Conservation (phyloP, 2,329 filamentous ascomycete genomes). For the Fusarium irregulare region DNA sequence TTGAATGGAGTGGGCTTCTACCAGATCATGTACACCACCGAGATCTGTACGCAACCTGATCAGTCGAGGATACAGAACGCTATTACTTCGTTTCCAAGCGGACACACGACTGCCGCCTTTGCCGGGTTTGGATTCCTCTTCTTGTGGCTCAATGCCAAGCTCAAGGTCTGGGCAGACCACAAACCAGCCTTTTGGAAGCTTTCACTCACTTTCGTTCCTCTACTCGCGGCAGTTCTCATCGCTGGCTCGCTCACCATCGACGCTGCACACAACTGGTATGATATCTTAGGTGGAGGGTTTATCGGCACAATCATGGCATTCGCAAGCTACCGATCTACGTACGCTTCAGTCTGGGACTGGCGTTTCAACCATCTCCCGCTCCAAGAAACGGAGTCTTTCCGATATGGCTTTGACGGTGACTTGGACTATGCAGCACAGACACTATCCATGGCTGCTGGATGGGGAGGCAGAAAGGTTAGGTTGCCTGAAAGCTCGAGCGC, state of each 20-base stretch:
- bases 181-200: constrained; percentile 76
- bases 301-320: constrained; percentile 74
- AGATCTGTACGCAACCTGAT: constrained; percentile 69
- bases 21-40: constrained; percentile 71
- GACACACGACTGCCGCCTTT: constrained; percentile 73
- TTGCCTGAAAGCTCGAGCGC: constrained; percentile 19
- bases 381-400: constrained; percentile 51
- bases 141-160: constrained; percentile 77
- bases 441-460: constrained; percentile 42
- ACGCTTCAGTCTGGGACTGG: constrained; percentile 77
- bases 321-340: constrained; percentile 72
- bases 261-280: constrained; percentile 76
- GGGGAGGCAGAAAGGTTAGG: constrained; percentile 42
- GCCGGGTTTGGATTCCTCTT: constrained; percentile 72
- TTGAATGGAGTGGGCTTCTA: constrained; percentile 63
- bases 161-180: constrained; percentile 76
- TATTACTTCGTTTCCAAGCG: constrained; percentile 74
- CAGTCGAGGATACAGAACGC: constrained; percentile 67
- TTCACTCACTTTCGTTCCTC: constrained; percentile 65
- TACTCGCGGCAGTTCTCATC: constrained; percentile 70
- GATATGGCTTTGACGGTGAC: constrained; percentile 35
- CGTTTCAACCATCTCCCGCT: constrained; percentile 75
- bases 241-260: constrained; percentile 72
- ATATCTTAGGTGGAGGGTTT: constrained; percentile 70
- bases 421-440: constrained; percentile 38